Evolutionary conservation across 1,139 yeast genomes (phyloP).

Genomic region (Diutina scorzettiae): DNA sequence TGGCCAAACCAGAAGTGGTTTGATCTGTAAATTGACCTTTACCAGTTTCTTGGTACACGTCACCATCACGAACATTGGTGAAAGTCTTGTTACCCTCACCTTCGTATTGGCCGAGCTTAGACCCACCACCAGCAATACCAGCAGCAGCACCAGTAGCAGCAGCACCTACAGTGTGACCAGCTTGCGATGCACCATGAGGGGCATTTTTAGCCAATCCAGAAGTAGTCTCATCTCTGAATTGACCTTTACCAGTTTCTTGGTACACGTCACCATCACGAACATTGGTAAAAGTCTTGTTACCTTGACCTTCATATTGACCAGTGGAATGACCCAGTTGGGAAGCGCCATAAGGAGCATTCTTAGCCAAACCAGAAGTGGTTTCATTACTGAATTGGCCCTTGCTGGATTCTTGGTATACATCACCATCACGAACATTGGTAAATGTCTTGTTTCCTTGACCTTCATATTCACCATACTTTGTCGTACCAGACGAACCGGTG

Average conservation of each 20-base stretch:
- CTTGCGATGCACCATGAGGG: background rate
- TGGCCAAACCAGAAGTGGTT: background rate
- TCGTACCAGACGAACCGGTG: background rate
- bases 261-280: background rate
- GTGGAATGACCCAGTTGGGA: background rate
- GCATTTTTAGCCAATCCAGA: background rate
- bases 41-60: background rate
- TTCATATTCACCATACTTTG: background rate
- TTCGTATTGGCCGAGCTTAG: too few species aligned
- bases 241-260: background rate
- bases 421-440: background rate
- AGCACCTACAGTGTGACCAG: background rate
- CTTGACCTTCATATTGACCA: background rate
- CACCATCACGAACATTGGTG: background rate
- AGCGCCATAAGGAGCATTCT: background rate
- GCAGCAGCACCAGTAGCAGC: background rate
- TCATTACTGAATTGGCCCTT: background rate
- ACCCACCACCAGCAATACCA: background rate
- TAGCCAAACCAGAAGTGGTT: background rate
- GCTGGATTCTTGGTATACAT: background rate
- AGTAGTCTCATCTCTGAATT: too few species aligned
- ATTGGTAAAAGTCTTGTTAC: background rate
- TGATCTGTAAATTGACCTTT: too few species aligned
- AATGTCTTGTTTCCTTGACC: background rate
- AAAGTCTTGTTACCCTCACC: background rate